These are phyloP conservation scores for Diaporthe vaccinii DNA, from an alignment of 2,329 filamentous ascomycete genomes.

Conservation along the genomic window DNA sequence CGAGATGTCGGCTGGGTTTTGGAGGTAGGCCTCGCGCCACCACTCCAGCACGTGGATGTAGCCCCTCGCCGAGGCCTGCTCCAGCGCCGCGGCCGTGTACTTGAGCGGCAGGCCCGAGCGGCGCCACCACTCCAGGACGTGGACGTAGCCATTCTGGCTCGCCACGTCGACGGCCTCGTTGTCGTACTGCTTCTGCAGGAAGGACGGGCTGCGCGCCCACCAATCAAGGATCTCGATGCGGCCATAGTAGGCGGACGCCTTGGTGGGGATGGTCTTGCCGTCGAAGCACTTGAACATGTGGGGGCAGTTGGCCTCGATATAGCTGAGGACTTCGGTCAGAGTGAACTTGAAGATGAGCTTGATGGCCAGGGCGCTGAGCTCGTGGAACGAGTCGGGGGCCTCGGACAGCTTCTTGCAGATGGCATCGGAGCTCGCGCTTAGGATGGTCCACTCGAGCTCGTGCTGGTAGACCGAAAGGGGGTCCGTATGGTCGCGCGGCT, in stretches of 20 bases:
- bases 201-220: constrained; percentile 88
- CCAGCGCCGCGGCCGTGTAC: constrained; percentile 88
- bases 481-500: constrained; percentile 71
- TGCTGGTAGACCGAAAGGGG: constrained; percentile 80
- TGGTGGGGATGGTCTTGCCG: constrained; percentile 86
- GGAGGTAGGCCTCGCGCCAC: constrained; percentile 83
- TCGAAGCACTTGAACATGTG: constrained; percentile 90
- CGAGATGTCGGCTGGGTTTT: constrained; percentile 66
- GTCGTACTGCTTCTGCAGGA: constrained; percentile 88
- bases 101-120: constrained; percentile 82
- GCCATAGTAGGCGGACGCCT: constrained; percentile 89
- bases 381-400: constrained; percentile 76
- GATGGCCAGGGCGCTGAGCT: constrained; percentile 84
- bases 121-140: constrained; percentile 91
- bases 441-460: constrained; percentile 86
- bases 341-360: constrained; percentile 94
- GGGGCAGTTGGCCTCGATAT: constrained; percentile 70
- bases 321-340: constrained; percentile 82
- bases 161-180: constrained; percentile 89
- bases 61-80: constrained; percentile 87
- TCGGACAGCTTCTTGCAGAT: constrained; percentile 81
- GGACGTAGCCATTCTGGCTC: constrained; percentile 85
- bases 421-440: constrained; percentile 77
- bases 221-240: constrained; percentile 88
- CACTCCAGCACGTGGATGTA: constrained; percentile 90